Percentiles rank a stretch among this genome's conserved stretches.
Conservation (phyloP, 345 rosid species). For the Citropsis articulata region DNA sequence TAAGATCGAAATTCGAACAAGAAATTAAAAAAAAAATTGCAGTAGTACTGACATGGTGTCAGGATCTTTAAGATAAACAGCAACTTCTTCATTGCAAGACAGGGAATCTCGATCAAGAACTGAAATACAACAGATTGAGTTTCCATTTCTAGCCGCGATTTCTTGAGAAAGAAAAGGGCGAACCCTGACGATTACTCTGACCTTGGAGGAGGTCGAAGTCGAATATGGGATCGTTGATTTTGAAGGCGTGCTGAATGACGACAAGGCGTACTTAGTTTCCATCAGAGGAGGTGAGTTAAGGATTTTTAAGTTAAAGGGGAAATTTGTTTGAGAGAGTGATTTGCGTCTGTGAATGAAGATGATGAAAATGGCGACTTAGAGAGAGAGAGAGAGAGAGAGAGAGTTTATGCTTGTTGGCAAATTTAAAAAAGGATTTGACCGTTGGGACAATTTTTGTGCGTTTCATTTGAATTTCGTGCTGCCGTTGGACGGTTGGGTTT, state of each 20-base stretch:
- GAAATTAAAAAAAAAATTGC: not conserved
- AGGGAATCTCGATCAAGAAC: slow-evolving; percentile 34
- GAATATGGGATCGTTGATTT: slow-evolving; percentile 24
- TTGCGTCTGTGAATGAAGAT: not conserved
- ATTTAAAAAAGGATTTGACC: slow-evolving; percentile 25
- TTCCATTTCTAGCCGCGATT: slow-evolving; percentile 28
- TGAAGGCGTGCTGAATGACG: slow-evolving; percentile 7
- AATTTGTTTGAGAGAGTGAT: not conserved
- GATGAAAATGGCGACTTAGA: not conserved
- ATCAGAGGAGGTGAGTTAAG: not conserved
- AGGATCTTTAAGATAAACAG: slow-evolving; percentile 68
- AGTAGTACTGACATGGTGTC: slow-evolving; percentile 49
- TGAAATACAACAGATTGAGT: slow-evolving; percentile 42
- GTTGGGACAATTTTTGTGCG: slow-evolving; percentile 12
- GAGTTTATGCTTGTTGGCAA: not conserved
- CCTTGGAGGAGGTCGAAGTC: slow-evolving; percentile 31
- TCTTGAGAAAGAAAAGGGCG: slow-evolving; percentile 74
- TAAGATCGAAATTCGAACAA: not conserved
- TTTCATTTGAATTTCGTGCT: slow-evolving; percentile 21
- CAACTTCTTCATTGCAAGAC: slow-evolving; percentile 51
- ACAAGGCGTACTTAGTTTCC: slow-evolving; percentile 20
- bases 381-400: too few relatives aligned
- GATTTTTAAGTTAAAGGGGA: not conserved
- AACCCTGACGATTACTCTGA: slow-evolving; percentile 64
- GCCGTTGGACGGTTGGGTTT: slow-evolving; percentile 8